phyloP scores from a whole-genome alignment of 202 grass and related monocot genomes.

The Bolboschoenoplectus hybrid region DNA sequence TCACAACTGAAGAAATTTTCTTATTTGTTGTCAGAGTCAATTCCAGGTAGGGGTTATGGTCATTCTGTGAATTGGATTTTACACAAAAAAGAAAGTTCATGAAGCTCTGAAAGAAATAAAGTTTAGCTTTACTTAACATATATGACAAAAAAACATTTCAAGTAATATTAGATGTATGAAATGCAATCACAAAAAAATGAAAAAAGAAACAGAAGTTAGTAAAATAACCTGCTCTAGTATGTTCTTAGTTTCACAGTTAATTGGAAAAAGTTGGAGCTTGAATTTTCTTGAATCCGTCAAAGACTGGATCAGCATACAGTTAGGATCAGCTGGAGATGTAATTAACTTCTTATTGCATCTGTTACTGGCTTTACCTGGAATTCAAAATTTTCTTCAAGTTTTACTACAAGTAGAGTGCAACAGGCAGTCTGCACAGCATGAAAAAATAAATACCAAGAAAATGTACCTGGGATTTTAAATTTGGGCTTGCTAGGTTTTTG shows the following conservation, averaged over 20 bases:
- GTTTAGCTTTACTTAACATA: slow-evolving; percentile 10
- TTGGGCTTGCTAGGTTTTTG: slow-evolving; percentile 59
- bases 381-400: slow-evolving; percentile 16
- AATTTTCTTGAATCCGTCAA: slow-evolving; percentile 59
- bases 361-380: slow-evolving; percentile 58
- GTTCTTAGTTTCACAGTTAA: slow-evolving; percentile 62
- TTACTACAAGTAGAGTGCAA: background rate
- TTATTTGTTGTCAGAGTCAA: slow-evolving; percentile 80
- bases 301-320: slow-evolving; percentile 38
- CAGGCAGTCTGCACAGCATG: slow-evolving; percentile 2
- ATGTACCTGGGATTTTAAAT: slow-evolving; percentile 63
- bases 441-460: slow-evolving; percentile 37
- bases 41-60: slow-evolving; percentile 87
- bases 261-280: slow-evolving; percentile 92
- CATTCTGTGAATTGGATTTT: slow-evolving; percentile 51
- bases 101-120: background rate
- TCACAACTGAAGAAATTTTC: slow-evolving; percentile 95
- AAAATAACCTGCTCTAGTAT: slow-evolving; percentile 68
- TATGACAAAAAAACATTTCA: background rate
- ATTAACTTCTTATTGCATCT: slow-evolving; percentile 39
- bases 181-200: background rate
- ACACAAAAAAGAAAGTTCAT: background rate
- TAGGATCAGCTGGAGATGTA: slow-evolving; percentile 41
- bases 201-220: slow-evolving; percentile 17
- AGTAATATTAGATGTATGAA: slow-evolving; percentile 8